A percentile compares a stretch with the other conserved stretches of the same genome.
These are phyloP conservation scores for Eragrostis curvula DNA, from an alignment of 176 grass and related monocot species.

Conservation along the genomic window DNA sequence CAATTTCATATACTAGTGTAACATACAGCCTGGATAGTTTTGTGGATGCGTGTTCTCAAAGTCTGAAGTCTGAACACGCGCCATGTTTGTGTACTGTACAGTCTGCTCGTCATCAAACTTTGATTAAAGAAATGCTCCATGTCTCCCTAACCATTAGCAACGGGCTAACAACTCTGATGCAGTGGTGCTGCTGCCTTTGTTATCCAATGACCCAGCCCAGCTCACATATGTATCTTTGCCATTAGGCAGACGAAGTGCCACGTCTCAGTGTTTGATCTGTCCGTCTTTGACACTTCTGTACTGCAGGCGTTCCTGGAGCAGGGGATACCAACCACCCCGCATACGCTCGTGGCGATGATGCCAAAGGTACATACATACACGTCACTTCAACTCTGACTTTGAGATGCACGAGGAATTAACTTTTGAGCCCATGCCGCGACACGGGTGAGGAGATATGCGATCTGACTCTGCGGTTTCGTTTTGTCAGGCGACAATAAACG, in stretches of 20 bases:
- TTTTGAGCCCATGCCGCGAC: neutral
- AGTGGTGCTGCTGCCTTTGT: neutral
- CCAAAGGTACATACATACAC: constrained; percentile 58
- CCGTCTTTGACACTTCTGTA: neutral
- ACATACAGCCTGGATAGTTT: constrained; percentile 26
- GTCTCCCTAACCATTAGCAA: constrained; percentile 39
- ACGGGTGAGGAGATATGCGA: neutral
- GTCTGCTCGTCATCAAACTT: neutral
- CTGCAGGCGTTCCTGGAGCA: constrained; percentile 92
- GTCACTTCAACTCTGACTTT: neutral
- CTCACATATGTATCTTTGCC: neutral
- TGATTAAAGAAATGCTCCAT: constrained; percentile 36
- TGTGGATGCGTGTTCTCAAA: constrained; percentile 39
- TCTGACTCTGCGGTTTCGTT: neutral
- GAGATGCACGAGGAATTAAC: neutral
- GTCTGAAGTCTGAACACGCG: constrained; percentile 27
- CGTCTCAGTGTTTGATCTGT: neutral
- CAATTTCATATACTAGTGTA: neutral
- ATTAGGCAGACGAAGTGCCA: constrained; percentile 18
- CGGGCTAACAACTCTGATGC: constrained; percentile 1
- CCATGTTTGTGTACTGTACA: constrained; percentile 40
- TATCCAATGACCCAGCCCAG: neutral
- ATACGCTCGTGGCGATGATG: constrained; percentile 86
- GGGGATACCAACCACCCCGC: constrained; percentile 85
- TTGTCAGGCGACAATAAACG: constrained; percentile 77